Percentiles rank a stretch among this genome's conserved stretches.
Evolutionary conservation across 352 stramenopile species (phyloP).

Genomic region (Phytophthora fragariaefolia): DNA sequence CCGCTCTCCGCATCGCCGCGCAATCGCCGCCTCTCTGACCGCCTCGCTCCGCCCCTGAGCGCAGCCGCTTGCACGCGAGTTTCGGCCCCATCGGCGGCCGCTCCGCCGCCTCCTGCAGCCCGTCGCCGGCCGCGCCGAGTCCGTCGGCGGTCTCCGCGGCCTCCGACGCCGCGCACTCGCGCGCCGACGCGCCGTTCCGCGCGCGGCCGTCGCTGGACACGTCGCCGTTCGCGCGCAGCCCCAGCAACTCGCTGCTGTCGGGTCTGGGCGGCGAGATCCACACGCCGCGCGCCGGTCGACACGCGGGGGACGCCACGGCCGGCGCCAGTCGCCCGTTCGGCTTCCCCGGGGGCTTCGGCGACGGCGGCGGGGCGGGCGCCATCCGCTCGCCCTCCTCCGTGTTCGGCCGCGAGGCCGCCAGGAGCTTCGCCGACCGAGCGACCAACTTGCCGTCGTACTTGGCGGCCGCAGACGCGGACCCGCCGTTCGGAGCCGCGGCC

Average conservation of each 20-base stretch:
- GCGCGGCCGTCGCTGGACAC: slow-evolving; percentile 29
- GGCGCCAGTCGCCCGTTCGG: slow-evolving; percentile 38
- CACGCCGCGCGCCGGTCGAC: slow-evolving; percentile 29
- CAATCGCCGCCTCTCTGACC: slow-evolving; percentile 14
- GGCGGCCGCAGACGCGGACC: slow-evolving; percentile 8
- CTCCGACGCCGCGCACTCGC: slow-evolving; percentile 16
- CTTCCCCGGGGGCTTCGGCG: slow-evolving; percentile 42
- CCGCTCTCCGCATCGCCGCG: not conserved
- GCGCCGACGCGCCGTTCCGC: slow-evolving; percentile 32
- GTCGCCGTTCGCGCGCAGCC: slow-evolving; percentile 35
- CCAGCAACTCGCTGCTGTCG: slow-evolving; percentile 53
- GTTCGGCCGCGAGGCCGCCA: slow-evolving; percentile 35
- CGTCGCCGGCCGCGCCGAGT: slow-evolving; percentile 4
- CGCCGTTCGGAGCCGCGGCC: slow-evolving; percentile 9
- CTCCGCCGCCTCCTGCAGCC: not conserved
- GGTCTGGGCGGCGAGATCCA: slow-evolving; percentile 70
- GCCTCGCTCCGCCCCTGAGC: not conserved
- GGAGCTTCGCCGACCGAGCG: slow-evolving; percentile 22
- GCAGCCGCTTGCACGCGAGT: slow-evolving; percentile 39
- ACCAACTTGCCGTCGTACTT: slow-evolving; percentile 28
- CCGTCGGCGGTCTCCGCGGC: slow-evolving; percentile 3
- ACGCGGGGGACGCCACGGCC: slow-evolving; percentile 21
- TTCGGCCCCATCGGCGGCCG: slow-evolving; percentile 58
- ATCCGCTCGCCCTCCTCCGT: slow-evolving; percentile 37
- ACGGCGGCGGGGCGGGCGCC: slow-evolving; percentile 20